Percentiles rank a stretch among this genome's conserved stretches.
Conservation (phyloP, 345 rosid species). For the Brassica napus region Da-Ae NC_063446.1:15364501-15365000, state of each 20-base stretch:
- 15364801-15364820: neutral
- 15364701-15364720: neutral
- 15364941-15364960: conserved; percentile 2
- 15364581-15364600: neutral
- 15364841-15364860: neutral
- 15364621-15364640: neutral
- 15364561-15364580: neutral
- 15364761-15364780: neutral
- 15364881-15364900: neutral
- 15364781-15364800: neutral
- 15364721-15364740: neutral
- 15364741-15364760: neutral
- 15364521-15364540: neutral
- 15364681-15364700: neutral
- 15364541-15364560: too few species aligned
- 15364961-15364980: neutral
- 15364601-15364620: neutral
- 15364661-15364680: neutral
- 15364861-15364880: neutral
- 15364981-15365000: conserved; percentile 49
- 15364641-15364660: neutral
- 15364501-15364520: neutral
- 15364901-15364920: neutral
- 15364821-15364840: neutral
- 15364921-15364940: conserved; percentile 17